Base-by-base conservation (phyloP, 2,329 filamentous ascomycete genomes). In the Parastagonospora avenae region DNA sequence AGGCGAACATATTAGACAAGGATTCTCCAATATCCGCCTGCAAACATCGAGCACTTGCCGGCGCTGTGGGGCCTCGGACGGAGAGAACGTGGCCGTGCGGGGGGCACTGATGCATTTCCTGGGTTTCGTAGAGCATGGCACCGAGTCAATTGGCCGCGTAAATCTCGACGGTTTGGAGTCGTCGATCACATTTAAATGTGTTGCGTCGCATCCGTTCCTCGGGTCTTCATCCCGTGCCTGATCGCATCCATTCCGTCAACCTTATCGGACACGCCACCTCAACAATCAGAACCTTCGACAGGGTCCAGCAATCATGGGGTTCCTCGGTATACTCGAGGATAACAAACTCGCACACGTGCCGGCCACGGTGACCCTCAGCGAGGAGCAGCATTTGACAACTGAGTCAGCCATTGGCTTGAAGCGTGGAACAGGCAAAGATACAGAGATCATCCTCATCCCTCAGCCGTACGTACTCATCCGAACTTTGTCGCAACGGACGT, bases 291-390 rank as follows among this genome's bases (percentile, higher is more conserved):
- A 33, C 39, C 42, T 11, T 19, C 31, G 10, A 31, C 28, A 19
- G 19, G 48, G 42, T 46, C 29, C 27, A 36, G 29, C 16, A 47
- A 58, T 37, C 48, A 72, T 72, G 69, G 68, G 63, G 28, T 72
- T 72, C 45, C 67, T 72, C 27, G 68, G 68, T 35, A 59, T 72
- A 16, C 44, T 68, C 27, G 69, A 72, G 52, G 67, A 71, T 50
- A 62, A 66, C 40, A 62, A 70, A 32, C 62, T 71, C 28, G 48
- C 63, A 8, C 68, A 71, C 63, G 69, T 72, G 4, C 69, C 69
- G 8, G 69, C 67, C 15, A 72, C 68, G 3, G 68, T 72, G n/a
- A 54, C 68, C 12, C 54, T 72, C 16, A 67, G 60, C 16, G 69
- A 68, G 42, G 55, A 66, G 36, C 43, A 64, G 12, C 42, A 58